Evolutionary conservation across 495 filamentous ascomycete genomes (phyloP).

Genomic region (Cenococcum geophilum): DNA sequence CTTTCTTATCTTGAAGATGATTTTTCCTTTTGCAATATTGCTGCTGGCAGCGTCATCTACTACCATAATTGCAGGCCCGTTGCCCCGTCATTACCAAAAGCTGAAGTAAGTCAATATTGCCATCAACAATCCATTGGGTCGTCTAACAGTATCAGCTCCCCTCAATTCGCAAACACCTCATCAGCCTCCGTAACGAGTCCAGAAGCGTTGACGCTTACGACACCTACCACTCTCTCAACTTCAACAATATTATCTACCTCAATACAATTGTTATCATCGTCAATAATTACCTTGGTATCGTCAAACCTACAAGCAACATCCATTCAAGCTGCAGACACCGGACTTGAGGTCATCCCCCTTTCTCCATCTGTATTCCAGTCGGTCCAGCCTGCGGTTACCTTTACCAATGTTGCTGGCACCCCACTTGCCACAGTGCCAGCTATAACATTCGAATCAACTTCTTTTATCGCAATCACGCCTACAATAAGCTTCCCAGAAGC

Average conservation of each 20-base stretch:
- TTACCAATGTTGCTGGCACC: constrained; percentile 11
- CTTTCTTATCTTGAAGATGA: constrained; percentile 22
- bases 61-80: constrained; percentile 25
- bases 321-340: constrained; percentile 10
- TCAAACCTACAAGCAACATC: background rate
- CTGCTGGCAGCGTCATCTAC: constrained; percentile 31
- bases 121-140: background rate
- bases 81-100: constrained; percentile 22
- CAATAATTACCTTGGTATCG: background rate
- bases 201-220: background rate
- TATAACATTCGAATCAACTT: constrained; percentile 9
- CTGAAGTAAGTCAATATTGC: constrained; percentile 6
- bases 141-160: constrained; percentile 10
- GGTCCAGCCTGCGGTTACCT: constrained; percentile 15
- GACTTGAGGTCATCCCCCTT: constrained; percentile 16
- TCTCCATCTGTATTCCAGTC: constrained; percentile 7
- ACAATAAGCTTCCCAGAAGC: background rate
- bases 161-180: constrained; percentile 18
- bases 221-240: constrained; percentile 2
- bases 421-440: constrained; percentile 11
- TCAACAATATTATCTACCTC: background rate
- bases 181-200: constrained; percentile 1
- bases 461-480: constrained; percentile 12
- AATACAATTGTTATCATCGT: constrained; percentile 1
- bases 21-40: constrained; percentile 14